Evolutionary conservation across 2,329 filamentous ascomycete species (phyloP).

Genomic region (Nothomitra cinnamomea): DNA sequence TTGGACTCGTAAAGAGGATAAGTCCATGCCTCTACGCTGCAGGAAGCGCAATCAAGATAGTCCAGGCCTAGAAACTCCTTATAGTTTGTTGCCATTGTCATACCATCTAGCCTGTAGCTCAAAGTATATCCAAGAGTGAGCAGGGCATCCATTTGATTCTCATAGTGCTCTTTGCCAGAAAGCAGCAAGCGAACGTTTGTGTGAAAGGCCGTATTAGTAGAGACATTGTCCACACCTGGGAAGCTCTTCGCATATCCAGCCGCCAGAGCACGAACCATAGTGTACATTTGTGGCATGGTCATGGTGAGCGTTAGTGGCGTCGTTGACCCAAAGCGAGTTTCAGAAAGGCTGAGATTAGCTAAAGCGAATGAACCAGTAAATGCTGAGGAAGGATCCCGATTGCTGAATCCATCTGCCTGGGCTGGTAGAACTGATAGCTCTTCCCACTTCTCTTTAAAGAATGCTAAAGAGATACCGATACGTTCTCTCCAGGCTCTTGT

Average conservation of each 20-base stretch:
- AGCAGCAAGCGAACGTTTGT: background rate
- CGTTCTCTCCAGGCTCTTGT: slow-evolving; percentile 8
- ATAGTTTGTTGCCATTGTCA: background rate
- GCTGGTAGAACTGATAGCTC: background rate
- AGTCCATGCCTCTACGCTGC: background rate
- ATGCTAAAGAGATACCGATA: slow-evolving; percentile 8
- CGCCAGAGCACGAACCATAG: background rate
- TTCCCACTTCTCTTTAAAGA: slow-evolving; percentile 11
- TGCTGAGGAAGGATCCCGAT: background rate
- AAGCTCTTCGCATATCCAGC: background rate
- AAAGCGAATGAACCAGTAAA: background rate
- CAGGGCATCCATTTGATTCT: background rate
- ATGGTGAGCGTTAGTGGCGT: background rate
- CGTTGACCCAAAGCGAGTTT: background rate
- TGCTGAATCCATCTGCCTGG: background rate
- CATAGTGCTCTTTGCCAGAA: background rate
- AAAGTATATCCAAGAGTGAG: background rate
- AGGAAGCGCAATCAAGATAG: background rate
- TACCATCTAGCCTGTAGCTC: background rate
- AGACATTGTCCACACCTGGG: background rate
- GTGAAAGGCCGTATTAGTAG: background rate
- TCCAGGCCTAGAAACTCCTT: background rate
- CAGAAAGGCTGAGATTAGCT: background rate
- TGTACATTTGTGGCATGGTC: background rate
- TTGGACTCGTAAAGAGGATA: background rate